phyloP scores from a whole-genome alignment of 208 protist genomes.

The Leptomonas pyrrhocoris region DNA sequence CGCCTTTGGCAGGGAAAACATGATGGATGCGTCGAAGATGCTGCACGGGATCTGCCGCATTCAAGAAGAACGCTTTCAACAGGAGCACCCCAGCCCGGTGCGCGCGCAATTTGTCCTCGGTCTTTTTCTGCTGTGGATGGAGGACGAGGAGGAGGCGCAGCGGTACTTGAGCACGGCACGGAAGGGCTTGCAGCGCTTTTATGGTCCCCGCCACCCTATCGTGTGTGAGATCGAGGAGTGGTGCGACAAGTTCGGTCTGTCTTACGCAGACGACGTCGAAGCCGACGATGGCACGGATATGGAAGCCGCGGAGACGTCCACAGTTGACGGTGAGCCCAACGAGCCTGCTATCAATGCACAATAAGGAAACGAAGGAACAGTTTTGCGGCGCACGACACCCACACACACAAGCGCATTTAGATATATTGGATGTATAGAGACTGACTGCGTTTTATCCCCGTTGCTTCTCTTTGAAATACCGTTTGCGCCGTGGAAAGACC shows the following conservation, averaged over 20 bases:
- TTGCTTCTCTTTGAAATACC: too few species aligned
- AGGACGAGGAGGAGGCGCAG: constrained; percentile 60
- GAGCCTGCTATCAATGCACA: not conserved
- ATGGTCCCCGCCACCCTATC: constrained; percentile 80
- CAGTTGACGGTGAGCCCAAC: not conserved
- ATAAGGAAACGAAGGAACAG: not conserved
- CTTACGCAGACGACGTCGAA: constrained; percentile 23
- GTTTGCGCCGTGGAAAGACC: too few species aligned
- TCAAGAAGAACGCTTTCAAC: constrained; percentile 78
- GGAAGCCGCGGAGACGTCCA: not conserved
- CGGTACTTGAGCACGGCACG: constrained; percentile 51
- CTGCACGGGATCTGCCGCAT: constrained; percentile 81
- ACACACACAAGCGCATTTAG: too few species aligned
- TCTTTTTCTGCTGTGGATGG: constrained; percentile 83
- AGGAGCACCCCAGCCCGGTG: constrained; percentile 66
- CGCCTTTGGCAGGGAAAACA: constrained; percentile 79
- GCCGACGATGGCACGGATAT: not conserved
- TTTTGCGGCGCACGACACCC: too few species aligned
- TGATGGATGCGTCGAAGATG: constrained; percentile 89
- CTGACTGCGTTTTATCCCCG: too few species aligned
- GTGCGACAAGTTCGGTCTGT: constrained; percentile 69
- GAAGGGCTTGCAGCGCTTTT: constrained; percentile 60
- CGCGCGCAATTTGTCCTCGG: constrained; percentile 81
- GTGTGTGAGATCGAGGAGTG: constrained; percentile 81
- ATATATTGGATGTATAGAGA: too few species aligned